phyloP scores from a whole-genome alignment of 31 red algal species.

The Asparagopsis taxiformis region DNA sequence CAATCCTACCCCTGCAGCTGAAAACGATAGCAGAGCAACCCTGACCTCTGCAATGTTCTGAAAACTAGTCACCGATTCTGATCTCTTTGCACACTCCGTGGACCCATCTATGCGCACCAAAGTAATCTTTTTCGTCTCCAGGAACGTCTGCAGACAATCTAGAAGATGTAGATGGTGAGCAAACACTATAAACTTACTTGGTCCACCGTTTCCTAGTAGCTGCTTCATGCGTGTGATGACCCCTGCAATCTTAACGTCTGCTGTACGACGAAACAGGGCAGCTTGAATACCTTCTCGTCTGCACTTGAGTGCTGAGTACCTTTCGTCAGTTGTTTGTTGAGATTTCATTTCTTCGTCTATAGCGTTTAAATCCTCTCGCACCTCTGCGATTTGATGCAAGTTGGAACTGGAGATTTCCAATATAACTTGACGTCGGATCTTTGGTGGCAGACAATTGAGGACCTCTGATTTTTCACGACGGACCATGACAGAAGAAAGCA shows the following conservation, averaged over 20 bases:
- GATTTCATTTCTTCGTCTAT: constrained; percentile 6
- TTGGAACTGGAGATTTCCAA: background rate
- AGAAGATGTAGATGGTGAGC: constrained; percentile 40
- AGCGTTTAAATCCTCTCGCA: background rate
- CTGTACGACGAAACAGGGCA: background rate
- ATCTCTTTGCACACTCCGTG: constrained; percentile 8
- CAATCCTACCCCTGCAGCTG: constrained; percentile 47
- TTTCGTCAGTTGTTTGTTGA: background rate
- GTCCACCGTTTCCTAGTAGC: background rate
- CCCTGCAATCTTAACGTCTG: constrained; percentile 2
- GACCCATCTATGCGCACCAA: constrained; percentile 42
- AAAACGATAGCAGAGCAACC: constrained; percentile 53
- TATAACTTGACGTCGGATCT: constrained; percentile 14
- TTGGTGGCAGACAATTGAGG: background rate
- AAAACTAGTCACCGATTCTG: constrained; percentile 26
- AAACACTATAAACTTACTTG: constrained; percentile 29
- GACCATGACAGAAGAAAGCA: constrained; percentile 38
- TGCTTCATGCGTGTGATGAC: background rate
- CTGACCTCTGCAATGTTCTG: constrained; percentile 29
- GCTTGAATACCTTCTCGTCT: background rate
- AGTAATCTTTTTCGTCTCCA: background rate
- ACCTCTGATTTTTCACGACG: constrained; percentile 31
- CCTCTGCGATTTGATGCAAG: background rate
- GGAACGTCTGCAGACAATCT: constrained; percentile 13
- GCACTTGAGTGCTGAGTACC: background rate